These are phyloP conservation scores for Litchi chinensis DNA, from an alignment of 345 rosid species.

Conservation along the genomic window DNA sequence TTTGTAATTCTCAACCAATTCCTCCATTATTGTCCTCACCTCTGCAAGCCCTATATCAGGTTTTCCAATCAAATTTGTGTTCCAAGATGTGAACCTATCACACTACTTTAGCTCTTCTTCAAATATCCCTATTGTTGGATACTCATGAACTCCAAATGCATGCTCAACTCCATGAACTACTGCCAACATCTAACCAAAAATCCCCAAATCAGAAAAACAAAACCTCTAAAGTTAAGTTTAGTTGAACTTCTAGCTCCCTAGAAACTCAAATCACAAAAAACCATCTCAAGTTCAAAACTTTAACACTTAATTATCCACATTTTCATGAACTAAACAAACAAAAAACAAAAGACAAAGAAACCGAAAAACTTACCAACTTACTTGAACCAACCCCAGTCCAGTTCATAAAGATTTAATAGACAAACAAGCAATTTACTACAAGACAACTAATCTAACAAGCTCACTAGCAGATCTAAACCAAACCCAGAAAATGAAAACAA, in stretches of 20 bases:
- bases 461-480: slow-evolving; percentile 7
- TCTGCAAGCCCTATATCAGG: slow-evolving; percentile 65
- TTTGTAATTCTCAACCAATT: slow-evolving; percentile 62
- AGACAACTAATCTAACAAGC: slow-evolving; percentile 2
- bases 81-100: slow-evolving; percentile 83
- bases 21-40: slow-evolving; percentile 79
- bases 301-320: background rate
- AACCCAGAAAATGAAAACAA: too few species aligned
- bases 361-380: too few species aligned
- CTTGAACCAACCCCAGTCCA: slow-evolving; percentile 2
- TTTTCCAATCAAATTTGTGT: slow-evolving; percentile 79
- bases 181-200: too few species aligned
- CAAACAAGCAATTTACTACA: background rate
- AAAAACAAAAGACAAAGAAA: background rate
- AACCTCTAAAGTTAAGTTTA: too few species aligned
- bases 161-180: too few species aligned
- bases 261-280: too few species aligned
- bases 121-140: too few species aligned
- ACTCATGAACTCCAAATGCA: too few species aligned
- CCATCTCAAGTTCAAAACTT: slow-evolving; percentile 3
- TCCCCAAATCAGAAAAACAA: too few species aligned
- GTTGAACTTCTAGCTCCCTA: too few species aligned
- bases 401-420: background rate
- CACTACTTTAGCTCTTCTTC: slow-evolving; percentile 87
- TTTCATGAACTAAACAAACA: background rate